Percentiles rank a stretch among this genome's conserved stretches.
Evolutionary conservation across 495 filamentous ascomycete species (phyloP).

Genomic region (Neurospora africana): DNA sequence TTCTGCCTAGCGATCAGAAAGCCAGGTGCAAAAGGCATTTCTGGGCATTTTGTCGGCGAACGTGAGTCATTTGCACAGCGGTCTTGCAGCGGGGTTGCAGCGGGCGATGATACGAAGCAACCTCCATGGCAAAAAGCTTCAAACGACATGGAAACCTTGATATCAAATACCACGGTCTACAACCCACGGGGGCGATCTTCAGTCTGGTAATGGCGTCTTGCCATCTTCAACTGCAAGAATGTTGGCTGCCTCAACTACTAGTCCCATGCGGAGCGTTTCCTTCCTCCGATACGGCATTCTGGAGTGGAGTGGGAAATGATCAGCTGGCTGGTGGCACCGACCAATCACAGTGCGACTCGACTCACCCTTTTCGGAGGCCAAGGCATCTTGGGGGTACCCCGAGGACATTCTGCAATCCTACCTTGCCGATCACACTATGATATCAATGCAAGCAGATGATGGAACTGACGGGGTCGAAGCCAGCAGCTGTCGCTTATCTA

Average conservation of each 20-base stretch:
- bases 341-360: constrained; percentile 18
- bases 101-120: background rate
- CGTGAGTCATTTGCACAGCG: background rate
- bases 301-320: constrained; percentile 7
- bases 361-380: constrained; percentile 13
- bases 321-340: constrained; percentile 15
- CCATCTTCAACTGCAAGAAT: background rate
- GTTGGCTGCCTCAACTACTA: background rate
- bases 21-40: background rate
- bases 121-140: background rate
- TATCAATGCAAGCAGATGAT: background rate
- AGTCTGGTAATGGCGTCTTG: background rate
- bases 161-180: background rate
- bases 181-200: background rate
- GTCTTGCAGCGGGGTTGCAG: background rate
- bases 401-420: background rate
- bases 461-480: background rate
- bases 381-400: constrained; percentile 20
- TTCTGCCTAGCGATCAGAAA: background rate
- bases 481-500: background rate
- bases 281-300: background rate
- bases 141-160: background rate
- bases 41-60: background rate
- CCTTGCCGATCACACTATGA: constrained; percentile 2
- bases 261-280: background rate